Conservation (phyloP, 1,139 yeast species). For the Pichia sp. region DNA sequence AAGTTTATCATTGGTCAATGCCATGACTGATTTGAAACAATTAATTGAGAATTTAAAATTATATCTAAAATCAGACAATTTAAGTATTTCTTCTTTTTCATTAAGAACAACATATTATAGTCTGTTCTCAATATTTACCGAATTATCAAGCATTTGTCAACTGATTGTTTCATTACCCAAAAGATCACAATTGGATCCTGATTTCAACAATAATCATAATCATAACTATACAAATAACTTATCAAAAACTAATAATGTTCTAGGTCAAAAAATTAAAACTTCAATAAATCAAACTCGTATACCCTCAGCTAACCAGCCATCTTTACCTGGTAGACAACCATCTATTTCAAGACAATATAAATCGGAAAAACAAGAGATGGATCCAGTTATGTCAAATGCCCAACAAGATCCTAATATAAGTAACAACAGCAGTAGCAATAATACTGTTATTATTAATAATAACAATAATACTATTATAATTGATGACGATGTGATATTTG, state of each 20-base stretch:
- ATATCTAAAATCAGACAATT: slow-evolving; percentile 11
- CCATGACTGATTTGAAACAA: slow-evolving; percentile 21
- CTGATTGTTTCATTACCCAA: slow-evolving; percentile 38
- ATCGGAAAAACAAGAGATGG: slow-evolving; percentile 20
- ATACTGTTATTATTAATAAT: neutral
- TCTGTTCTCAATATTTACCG: slow-evolving; percentile 67
- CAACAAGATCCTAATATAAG: slow-evolving; percentile 24
- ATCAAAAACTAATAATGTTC: neutral
- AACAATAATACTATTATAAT: slow-evolving; percentile 31
- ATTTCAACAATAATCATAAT: neutral
- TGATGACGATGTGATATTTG: slow-evolving; percentile 71
- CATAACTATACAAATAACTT: neutral
- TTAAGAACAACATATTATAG: slow-evolving; percentile 69
- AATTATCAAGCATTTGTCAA: slow-evolving; percentile 67
- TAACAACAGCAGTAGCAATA: slow-evolving; percentile 2
- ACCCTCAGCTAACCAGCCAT: slow-evolving; percentile 7
- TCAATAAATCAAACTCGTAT: slow-evolving; percentile 7
- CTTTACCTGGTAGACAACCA: slow-evolving; percentile 2
- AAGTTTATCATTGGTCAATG: slow-evolving; percentile 14
- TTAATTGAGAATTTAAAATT: slow-evolving; percentile 18
- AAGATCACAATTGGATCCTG: neutral
- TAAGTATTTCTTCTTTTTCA: slow-evolving; percentile 14
- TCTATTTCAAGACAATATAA: slow-evolving; percentile 26
- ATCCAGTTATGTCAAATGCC: no score
- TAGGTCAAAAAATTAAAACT: neutral